Percentiles rank a stretch among this genome's conserved stretches.
These are phyloP conservation scores for Bidens hawaiensis DNA, from an alignment of 140 eudicot genomes.

Conservation along the genomic window DNA sequence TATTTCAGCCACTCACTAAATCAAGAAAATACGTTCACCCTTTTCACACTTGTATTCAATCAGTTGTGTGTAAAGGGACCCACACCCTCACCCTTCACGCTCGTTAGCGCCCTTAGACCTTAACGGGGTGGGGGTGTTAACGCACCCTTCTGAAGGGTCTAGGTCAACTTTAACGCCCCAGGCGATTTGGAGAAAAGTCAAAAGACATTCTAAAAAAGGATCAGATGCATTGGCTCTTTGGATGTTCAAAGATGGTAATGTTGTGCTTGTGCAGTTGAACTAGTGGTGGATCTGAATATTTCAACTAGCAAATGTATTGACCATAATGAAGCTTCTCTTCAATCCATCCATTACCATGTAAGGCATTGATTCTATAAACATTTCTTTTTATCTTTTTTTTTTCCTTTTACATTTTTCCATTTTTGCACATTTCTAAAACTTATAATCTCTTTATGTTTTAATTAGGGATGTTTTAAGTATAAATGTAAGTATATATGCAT, in stretches of 20 bases:
- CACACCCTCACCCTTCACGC: too few species aligned
- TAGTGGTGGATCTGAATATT: slow-evolving; percentile 9
- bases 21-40: too few species aligned
- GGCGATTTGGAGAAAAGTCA: neutral
- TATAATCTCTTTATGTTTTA: neutral
- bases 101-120: too few species aligned
- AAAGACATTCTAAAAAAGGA: slow-evolving; percentile 11
- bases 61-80: too few species aligned
- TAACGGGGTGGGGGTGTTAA: too few species aligned
- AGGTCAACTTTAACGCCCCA: too few species aligned
- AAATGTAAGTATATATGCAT: neutral
- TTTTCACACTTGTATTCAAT: too few species aligned
- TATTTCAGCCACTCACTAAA: too few species aligned
- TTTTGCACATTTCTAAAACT: neutral
- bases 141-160: too few species aligned
- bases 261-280: neutral
- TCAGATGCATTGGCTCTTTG: slow-evolving; percentile 19
- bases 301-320: neutral
- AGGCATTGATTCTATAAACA: slow-evolving; percentile 28
- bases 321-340: slow-evolving; percentile 19
- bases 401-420: neutral
- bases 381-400: neutral
- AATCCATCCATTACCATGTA: slow-evolving; percentile 27
- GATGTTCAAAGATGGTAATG: slow-evolving; percentile 10
- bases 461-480: neutral